Conservation (phyloP, 257 asterid genomes). For the Lycium ferocissimum region DNA sequence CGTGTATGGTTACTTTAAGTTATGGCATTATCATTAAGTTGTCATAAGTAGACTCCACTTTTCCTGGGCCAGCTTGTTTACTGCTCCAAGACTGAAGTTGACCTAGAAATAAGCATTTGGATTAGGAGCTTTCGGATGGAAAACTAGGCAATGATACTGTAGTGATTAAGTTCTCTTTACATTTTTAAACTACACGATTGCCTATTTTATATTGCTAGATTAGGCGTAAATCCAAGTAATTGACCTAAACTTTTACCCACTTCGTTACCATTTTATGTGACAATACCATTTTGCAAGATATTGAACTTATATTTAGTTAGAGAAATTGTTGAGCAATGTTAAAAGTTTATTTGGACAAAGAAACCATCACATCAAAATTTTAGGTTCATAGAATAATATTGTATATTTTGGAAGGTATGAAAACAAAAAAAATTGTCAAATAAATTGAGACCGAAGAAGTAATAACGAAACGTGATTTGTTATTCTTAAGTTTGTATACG, state of each 20-base stretch:
- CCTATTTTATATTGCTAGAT: not conserved
- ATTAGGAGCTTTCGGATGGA: not conserved
- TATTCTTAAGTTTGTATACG: too few species aligned
- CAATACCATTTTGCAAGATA: too few species aligned
- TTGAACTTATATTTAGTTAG: too few species aligned
- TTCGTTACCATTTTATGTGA: not conserved
- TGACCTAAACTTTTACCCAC: not conserved
- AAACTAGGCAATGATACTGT: not conserved
- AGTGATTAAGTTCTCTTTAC: not conserved
- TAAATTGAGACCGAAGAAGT: too few species aligned
- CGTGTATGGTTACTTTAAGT: slow-evolving; percentile 3
- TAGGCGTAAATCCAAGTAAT: not conserved
- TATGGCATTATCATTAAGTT: not conserved
- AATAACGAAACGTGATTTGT: too few species aligned
- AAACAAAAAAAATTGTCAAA: too few species aligned
- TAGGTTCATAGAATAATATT: too few species aligned
- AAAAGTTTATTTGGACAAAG: not conserved
- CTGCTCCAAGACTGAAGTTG: not conserved
- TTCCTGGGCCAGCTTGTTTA: not conserved
- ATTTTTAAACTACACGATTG: not conserved
- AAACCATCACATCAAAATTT: not conserved
- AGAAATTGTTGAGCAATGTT: too few species aligned
- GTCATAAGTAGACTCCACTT: not conserved
- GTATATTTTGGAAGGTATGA: too few species aligned
- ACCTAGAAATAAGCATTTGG: not conserved